phyloP scores from a whole-genome alignment of 805 yeast genomes.

The Hanseniaspora occidentalis region DNA sequence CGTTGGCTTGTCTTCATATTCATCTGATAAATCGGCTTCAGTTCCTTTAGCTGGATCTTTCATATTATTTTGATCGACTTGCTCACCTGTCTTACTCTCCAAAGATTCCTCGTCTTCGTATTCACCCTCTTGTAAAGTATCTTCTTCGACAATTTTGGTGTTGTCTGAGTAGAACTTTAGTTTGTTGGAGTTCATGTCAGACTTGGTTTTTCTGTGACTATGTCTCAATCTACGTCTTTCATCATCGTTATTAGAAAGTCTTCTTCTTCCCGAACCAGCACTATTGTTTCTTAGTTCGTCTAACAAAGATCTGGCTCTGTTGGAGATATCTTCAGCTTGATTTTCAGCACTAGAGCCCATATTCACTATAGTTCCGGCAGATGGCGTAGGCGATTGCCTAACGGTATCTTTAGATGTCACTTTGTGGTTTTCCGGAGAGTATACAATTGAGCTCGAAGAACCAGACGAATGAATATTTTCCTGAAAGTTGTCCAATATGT shows the following conservation, averaged over 20 bases:
- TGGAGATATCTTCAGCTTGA: constrained; percentile 19
- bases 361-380: background rate
- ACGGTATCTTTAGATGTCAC: background rate
- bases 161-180: constrained; percentile 4
- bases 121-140: background rate
- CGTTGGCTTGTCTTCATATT: background rate
- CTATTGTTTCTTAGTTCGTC: constrained; percentile 41
- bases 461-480: constrained; percentile 13
- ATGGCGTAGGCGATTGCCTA: constrained; percentile 5
- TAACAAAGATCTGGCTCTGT: constrained; percentile 50
- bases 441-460: constrained; percentile 18
- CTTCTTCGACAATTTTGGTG: background rate
- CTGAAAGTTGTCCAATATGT: constrained; percentile 3
- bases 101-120: background rate
- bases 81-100: background rate
- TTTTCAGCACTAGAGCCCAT: constrained; percentile 13
- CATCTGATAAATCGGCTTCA: background rate
- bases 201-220: constrained; percentile 13
- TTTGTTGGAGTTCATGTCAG: constrained; percentile 1
- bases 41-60: background rate
- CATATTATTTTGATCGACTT: background rate
- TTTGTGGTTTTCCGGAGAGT: constrained; percentile 16
- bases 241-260: constrained; percentile 14
- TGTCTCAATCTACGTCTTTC: constrained; percentile 21
- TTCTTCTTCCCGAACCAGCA: constrained; percentile 12